Percentiles rank a stretch among this genome's conserved stretches.
Conservation (phyloP, 2,329 filamentous ascomycete species). For the Alternaria arborescens region DNA sequence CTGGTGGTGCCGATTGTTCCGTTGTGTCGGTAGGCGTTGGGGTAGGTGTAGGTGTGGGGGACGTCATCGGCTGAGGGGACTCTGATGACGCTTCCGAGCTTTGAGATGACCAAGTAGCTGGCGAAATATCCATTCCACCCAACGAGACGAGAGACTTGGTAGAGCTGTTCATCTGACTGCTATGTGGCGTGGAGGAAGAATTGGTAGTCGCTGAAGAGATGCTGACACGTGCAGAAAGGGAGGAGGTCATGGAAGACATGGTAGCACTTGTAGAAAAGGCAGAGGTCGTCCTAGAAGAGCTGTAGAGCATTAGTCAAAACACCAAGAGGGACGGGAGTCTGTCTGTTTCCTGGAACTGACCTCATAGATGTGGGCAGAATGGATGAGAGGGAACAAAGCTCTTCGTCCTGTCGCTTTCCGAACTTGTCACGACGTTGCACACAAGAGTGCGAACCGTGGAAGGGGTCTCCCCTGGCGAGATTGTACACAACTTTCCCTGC, state of each 20-base stretch:
- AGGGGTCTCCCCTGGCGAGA: background rate
- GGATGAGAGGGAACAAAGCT: background rate
- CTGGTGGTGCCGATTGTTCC: background rate
- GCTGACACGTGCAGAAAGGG: background rate
- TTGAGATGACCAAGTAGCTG: background rate
- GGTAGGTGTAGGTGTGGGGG: background rate
- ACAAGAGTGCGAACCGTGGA: background rate
- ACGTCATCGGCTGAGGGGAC: background rate
- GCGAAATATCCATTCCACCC: background rate
- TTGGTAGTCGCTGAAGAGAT: background rate
- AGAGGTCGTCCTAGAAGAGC: background rate
- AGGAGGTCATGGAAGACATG: background rate
- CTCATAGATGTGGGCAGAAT: background rate
- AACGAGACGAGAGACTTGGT: background rate
- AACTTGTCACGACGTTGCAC: background rate
- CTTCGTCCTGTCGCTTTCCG: background rate
- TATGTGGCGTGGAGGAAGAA: background rate
- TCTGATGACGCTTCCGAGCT: background rate
- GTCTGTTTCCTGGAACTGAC: background rate
- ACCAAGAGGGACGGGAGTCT: fast-evolving
- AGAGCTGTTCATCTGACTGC: background rate
- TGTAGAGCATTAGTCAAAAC: background rate
- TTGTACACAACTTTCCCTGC: background rate
- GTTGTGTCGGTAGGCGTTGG: background rate
- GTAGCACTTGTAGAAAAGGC: background rate